Evolutionary conservation across 129 eudicot genomes (phyloP).

Genomic region (Flaveria linearis): DNA sequence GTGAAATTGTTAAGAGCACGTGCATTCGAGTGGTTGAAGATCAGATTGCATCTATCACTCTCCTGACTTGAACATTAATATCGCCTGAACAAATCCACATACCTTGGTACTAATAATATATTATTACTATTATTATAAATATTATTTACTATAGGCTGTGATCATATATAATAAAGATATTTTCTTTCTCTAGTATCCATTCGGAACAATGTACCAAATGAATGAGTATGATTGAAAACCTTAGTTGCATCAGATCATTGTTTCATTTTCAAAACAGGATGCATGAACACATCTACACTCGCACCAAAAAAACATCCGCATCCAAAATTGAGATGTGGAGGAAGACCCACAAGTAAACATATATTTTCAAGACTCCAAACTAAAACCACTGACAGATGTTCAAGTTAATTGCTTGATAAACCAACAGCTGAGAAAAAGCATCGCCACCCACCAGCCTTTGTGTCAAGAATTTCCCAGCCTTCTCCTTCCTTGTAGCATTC

Average conservation of each 20-base stretch:
- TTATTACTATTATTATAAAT: too few species aligned
- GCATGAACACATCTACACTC: background rate
- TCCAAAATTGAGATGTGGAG: background rate
- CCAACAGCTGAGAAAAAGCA: conserved; percentile 69
- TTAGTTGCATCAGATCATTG: background rate
- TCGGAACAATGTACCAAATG: background rate
- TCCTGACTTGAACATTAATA: too few species aligned
- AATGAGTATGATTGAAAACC: background rate
- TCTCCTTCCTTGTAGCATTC: conserved; percentile 69
- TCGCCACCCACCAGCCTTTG: conserved; percentile 48
- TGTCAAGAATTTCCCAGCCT: conserved; percentile 59
- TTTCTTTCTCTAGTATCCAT: too few species aligned
- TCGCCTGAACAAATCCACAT: too few species aligned
- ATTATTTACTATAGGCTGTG: too few species aligned
- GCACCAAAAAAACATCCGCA: background rate
- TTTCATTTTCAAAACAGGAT: background rate
- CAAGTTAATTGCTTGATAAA: conserved; percentile 13
- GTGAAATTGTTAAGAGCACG: too few species aligned
- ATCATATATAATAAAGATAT: too few species aligned
- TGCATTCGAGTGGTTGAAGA: too few species aligned
- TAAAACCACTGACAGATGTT: background rate
- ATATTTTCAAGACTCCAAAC: background rate
- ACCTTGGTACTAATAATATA: too few species aligned
- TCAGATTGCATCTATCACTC: too few species aligned
- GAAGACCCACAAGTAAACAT: background rate